Evolutionary conservation across 1,139 yeast genomes (phyloP).

Genomic region (Suhomyces wounanorum): DNA sequence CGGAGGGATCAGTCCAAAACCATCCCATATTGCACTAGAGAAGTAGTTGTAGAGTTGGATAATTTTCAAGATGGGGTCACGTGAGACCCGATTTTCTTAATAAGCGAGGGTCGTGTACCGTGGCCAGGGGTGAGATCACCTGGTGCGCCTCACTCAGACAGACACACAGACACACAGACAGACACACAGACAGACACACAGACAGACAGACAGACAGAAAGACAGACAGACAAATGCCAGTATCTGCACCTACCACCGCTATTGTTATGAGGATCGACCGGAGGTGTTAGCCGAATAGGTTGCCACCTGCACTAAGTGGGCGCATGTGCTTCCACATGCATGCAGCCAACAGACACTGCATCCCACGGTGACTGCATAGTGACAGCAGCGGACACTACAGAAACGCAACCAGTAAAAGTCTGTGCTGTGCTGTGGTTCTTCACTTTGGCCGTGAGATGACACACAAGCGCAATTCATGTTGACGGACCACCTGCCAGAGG

Average conservation of each 20-base stretch:
- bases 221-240: not conserved
- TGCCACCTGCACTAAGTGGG: not conserved
- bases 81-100: slow-evolving; percentile 1
- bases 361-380: no score
- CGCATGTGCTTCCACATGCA: not conserved
- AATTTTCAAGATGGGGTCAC: slow-evolving; percentile 3
- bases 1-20: slow-evolving; percentile 65
- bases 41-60: not conserved
- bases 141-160: no score
- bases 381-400: no score
- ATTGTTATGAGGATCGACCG: not conserved
- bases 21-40: slow-evolving; percentile 60
- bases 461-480: no score
- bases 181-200: no score
- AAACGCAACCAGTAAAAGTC: no score
- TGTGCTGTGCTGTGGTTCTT: no score
- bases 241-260: not conserved
- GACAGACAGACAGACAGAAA: no score
- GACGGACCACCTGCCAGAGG: not conserved
- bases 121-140: no score
- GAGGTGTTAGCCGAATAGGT: not conserved
- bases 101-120: no score
- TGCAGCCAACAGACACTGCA: not conserved
- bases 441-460: no score
- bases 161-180: no score